Evolutionary conservation across 2,329 filamentous ascomycete genomes (phyloP).

Genomic region (Fusarium liriodendri): DNA sequence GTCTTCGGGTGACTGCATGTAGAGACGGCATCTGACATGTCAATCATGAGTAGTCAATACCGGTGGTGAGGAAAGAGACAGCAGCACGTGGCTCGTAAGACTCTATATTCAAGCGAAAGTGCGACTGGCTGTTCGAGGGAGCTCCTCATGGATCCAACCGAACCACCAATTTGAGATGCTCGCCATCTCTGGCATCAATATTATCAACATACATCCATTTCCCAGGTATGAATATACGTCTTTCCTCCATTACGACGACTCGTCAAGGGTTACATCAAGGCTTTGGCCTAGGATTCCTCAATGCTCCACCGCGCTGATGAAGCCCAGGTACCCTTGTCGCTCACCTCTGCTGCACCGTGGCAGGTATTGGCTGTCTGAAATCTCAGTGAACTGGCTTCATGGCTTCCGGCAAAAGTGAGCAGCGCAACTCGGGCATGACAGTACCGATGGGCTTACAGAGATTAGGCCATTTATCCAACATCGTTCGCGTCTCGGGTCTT

Average conservation of each 20-base stretch:
- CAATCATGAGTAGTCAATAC: conserved; percentile 34
- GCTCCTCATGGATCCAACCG: neutral
- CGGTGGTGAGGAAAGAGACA: conserved; percentile 32
- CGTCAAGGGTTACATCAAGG: neutral
- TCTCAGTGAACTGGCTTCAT: conserved; percentile 25
- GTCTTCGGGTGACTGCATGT: conserved; percentile 33
- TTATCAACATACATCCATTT: conserved; percentile 12
- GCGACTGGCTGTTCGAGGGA: conserved; percentile 1
- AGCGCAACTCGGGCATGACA: neutral
- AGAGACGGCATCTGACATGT: conserved; percentile 36
- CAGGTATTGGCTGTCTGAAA: conserved; percentile 24
- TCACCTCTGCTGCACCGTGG: conserved; percentile 14
- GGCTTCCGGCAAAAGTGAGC: conserved; percentile 33
- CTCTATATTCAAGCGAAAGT: conserved; percentile 24
- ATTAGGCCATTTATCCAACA: conserved; percentile 25
- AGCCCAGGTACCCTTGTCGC: conserved; percentile 27
- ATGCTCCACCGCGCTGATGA: conserved; percentile 15
- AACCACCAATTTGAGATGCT: neutral
- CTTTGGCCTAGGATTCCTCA: neutral
- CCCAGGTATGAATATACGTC: conserved; percentile 16
- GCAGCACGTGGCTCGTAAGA: conserved; percentile 24
- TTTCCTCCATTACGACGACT: neutral
- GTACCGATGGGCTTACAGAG: conserved; percentile 23
- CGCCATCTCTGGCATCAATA: neutral
- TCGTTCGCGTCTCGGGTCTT: conserved; percentile 15